Base-by-base conservation (phyloP, 257 asterid species). In the Scutellaria minor region DNA sequence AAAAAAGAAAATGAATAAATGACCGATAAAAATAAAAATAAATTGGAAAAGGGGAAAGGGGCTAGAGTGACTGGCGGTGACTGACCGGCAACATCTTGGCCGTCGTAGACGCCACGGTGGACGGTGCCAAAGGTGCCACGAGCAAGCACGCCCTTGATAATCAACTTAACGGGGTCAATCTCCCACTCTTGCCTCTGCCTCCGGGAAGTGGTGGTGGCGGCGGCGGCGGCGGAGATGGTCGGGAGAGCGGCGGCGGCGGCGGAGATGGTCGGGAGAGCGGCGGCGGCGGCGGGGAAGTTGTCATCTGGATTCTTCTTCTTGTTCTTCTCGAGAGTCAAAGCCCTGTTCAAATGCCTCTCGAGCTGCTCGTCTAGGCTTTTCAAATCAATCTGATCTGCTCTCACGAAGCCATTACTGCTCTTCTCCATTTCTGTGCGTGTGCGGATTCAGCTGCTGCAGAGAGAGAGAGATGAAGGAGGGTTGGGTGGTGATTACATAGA, bases 61-160 rank as follows among this genome's bases (percentile, higher is more conserved):
- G 42, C 9, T 35, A 7, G 12, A 50, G 41, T 70, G 52, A 59
- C 37, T 14, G 24, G 15, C 40, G 68, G 52, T 27, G 75, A 83
- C 90, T 79, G 75, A 91, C 97, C 97, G 69, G 97, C 96, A 18
- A 91, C 95, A 77, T 91, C 95, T 31, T 79, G 95, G 55, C 95
- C 89, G 65, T 91, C 96, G 73, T 89, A 91, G 54, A 86, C 53
- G 77, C 96, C 97, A 42, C 95, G 97, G 59, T 89, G 97, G 76
- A 91, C 96, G 11, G 96, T 91, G 48, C 93, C 97, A 54, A 91
- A 91, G 44, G 96, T 89, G 71, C 96, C 97, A 72, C 96, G 91
- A 40, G 97, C 97, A 55, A 91, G 84, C 12, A 86, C 90, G 11
- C 72, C 50, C 72, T 89, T 89, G 55, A 91, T 84, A 73, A 86